Evolutionary conservation across 805 yeast species (phyloP).

Genomic region (Myxozyma sirexii): DNA sequence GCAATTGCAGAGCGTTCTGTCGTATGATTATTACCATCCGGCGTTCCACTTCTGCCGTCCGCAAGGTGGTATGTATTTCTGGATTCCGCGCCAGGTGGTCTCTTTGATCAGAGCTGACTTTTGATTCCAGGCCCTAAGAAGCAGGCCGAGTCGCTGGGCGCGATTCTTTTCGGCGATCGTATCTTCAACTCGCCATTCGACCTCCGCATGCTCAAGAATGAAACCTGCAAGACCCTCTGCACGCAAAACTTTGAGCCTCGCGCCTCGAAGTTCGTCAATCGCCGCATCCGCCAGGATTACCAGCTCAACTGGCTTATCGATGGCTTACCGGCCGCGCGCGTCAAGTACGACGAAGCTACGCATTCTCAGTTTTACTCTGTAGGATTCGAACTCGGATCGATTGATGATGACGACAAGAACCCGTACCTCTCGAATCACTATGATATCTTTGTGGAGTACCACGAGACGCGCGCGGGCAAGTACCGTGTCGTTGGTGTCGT

Average conservation of each 20-base stretch:
- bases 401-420: conserved; percentile 55
- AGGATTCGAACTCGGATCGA: conserved; percentile 78
- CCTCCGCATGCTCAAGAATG: conserved; percentile 73
- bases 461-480: conserved; percentile 64
- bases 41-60: conserved; percentile 86
- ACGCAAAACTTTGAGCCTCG: conserved; percentile 56
- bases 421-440: conserved; percentile 80
- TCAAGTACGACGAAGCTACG: conserved; percentile 56
- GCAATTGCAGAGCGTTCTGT: conserved; percentile 39
- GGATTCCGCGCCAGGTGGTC: too few relatives aligned
- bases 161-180: conserved; percentile 93
- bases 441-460: conserved; percentile 79
- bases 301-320: conserved; percentile 91
- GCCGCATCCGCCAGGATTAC: conserved; percentile 79
- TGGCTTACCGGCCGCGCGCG: conserved; percentile 89
- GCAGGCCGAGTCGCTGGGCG: conserved; percentile 88
- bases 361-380: conserved; percentile 67
- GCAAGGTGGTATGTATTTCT: conserved; percentile 51
- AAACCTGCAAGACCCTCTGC: conserved; percentile 72
- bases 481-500: conserved; percentile 90
- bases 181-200: conserved; percentile 90
- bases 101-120: neutral
- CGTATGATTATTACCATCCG: conserved; percentile 67
- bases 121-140: conserved; percentile 43
- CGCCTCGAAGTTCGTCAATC: conserved; percentile 75